phyloP scores from a whole-genome alignment of 2,329 filamentous ascomycete genomes.

The Fusarium sp. region DNA sequence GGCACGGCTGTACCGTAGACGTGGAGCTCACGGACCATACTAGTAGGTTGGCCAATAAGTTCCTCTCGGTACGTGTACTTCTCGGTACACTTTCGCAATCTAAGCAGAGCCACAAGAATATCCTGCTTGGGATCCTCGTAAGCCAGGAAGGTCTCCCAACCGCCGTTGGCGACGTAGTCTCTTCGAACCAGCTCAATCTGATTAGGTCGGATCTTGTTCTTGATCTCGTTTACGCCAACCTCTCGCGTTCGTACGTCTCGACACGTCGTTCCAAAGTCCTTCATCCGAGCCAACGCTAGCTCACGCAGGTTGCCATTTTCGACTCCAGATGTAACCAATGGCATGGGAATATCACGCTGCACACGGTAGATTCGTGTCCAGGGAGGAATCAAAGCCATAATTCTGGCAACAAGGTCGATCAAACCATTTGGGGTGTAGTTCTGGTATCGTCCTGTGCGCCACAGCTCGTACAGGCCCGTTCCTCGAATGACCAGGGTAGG shows the following conservation, averaged over 20 bases:
- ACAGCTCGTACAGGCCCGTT: slow-evolving; percentile 95
- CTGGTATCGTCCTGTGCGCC: slow-evolving; percentile 96
- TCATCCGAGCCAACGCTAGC: slow-evolving; percentile 95
- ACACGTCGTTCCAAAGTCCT: slow-evolving; percentile 97
- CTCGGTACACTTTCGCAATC: slow-evolving; percentile 88
- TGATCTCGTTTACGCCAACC: slow-evolving; percentile 98
- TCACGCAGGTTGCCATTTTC: slow-evolving; percentile 98
- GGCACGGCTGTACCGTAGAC: slow-evolving; percentile 98
- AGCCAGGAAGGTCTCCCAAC: slow-evolving; percentile 98
- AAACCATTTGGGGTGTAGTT: slow-evolving; percentile 99
- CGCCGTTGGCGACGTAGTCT: slow-evolving; percentile 94
- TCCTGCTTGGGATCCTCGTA: slow-evolving; percentile 99
- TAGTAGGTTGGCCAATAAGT: slow-evolving; percentile 86
- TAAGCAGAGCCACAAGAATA: slow-evolving; percentile 91
- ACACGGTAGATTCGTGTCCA: slow-evolving; percentile 99
- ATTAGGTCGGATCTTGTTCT: slow-evolving; percentile 96
- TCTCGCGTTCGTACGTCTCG: slow-evolving; percentile 96
- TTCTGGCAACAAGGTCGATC: slow-evolving; percentile 95
- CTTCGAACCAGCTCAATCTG: slow-evolving; percentile 95
- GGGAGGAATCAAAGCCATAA: slow-evolving; percentile 91
- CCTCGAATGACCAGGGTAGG: slow-evolving; percentile 97
- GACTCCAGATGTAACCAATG: slow-evolving; percentile 96
- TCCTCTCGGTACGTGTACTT: slow-evolving; percentile 95
- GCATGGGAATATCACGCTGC: slow-evolving; percentile 99
- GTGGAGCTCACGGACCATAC: slow-evolving; percentile 92